These are phyloP conservation scores for Backusella morwellensis DNA, from an alignment of 192 early-diverging fungal genomes.

Conservation along the genomic window DNA sequence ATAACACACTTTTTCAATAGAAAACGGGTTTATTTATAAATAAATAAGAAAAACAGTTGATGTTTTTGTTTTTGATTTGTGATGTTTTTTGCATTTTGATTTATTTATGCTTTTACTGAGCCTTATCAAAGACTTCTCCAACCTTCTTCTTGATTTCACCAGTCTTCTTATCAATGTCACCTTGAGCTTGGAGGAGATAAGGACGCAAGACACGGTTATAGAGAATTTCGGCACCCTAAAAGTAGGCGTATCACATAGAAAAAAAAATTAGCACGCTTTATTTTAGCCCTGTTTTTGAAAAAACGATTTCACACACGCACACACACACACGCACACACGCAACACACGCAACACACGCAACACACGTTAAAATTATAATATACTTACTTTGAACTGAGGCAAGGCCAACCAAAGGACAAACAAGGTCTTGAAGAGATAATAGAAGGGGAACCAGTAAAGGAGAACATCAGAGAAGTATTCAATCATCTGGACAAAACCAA, in stretches of 20 bases:
- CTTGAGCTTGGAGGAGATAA: conserved; percentile 56
- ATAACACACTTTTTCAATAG: neutral
- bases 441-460: conserved; percentile 95
- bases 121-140: conserved; percentile 21
- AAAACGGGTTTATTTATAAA: neutral
- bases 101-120: neutral
- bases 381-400: conserved; percentile 62
- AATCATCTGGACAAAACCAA: conserved; percentile 80
- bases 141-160: conserved; percentile 40
- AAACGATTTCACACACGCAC: neutral
- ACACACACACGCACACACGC: neutral
- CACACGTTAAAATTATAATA: neutral
- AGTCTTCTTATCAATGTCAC: conserved; percentile 39
- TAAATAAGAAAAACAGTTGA: neutral
- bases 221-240: conserved; percentile 77
- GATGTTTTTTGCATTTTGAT: neutral
- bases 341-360: no score
- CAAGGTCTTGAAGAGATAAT: conserved; percentile 89
- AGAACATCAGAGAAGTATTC: conserved; percentile 92
- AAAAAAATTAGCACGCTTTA: conserved; percentile 3
- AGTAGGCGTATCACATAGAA: neutral
- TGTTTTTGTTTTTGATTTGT: neutral
- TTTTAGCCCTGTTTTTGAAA: neutral
- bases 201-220: conserved; percentile 76
- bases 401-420: conserved; percentile 85